Percentiles rank a stretch among this genome's conserved stretches.
These are phyloP conservation scores for Acer yangbiense DNA, from an alignment of 345 rosid genomes.

Conservation along the genomic window DNA sequence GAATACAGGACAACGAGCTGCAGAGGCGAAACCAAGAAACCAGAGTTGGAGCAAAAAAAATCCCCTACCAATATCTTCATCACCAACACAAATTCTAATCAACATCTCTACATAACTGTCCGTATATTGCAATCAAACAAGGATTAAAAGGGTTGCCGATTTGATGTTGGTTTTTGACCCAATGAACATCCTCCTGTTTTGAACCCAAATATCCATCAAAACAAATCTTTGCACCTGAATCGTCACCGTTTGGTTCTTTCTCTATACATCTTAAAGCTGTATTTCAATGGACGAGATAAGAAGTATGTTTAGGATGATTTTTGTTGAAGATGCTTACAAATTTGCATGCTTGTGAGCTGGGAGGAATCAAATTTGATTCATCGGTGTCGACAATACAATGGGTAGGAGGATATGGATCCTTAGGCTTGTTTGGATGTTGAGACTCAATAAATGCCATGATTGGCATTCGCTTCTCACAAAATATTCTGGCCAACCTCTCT, in stretches of 20 bases:
- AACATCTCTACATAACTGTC: background rate
- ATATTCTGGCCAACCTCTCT: conserved; percentile 28
- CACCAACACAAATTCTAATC: conserved; percentile 16
- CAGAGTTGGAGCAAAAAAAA: conserved; percentile 51
- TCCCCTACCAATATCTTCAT: conserved; percentile 57
- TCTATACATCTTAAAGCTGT: conserved; percentile 50
- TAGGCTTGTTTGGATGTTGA: conserved; percentile 42
- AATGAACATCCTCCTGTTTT: conserved; percentile 46
- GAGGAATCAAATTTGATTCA: conserved; percentile 42
- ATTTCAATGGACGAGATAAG: background rate
- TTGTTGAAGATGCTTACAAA: no score
- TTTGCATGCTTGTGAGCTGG: no score
- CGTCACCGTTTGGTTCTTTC: conserved; percentile 41
- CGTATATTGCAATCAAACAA: no score
- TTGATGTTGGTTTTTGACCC: conserved; percentile 48
- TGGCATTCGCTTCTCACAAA: conserved; percentile 41
- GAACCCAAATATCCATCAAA: conserved; percentile 60
- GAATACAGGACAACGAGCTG: conserved; percentile 58
- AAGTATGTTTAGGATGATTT: no score
- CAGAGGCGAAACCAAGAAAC: conserved; percentile 49
- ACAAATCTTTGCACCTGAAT: conserved; percentile 50
- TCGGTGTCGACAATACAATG: conserved; percentile 42
- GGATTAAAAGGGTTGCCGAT: conserved; percentile 21
- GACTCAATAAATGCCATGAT: conserved; percentile 42
- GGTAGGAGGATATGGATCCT: conserved; percentile 42